Evolutionary conservation across 441 rosid species (phyloP), one percentile per base, ranked within the genome.

Genomic region (Erysimum cheiri): DNA sequence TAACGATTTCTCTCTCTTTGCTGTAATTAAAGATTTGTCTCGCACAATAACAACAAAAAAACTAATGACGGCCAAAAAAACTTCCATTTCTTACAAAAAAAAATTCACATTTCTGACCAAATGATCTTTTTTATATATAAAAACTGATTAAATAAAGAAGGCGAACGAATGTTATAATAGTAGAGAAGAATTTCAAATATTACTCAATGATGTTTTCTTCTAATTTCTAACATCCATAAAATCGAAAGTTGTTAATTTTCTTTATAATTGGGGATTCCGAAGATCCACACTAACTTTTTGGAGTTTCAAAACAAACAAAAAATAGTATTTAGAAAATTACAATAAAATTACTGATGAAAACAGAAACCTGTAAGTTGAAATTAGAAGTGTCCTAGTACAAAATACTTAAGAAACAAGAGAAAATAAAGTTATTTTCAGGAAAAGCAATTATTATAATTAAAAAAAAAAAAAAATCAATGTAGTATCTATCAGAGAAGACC

Each of bases 1-100:
- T 72, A 71, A 55, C 76, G 69, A 62, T 52, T 53, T 43, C 2
- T 54, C 40, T 43, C 19, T 33, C 22, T 22, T 71, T 60, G 2
- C 14, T 44, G 35, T 50, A 26, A 24, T 44, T 31, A 33, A 19
- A 44, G 8, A 44, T 9, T 52, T 40, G 44, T 52, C 54, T 59
- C 8, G 49, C 29, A 7, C 8, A 13, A 39, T 8, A 59, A 22
- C 24, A 22, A 22, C 24, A 22, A 22, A 22, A 58, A 69, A 69
- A 49, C 32, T 17, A 49, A 59, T 22, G 33, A 17, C 52, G 52
- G 19, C 50, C 36, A 15, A 0, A 55, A 56, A 56, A 24, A 9
- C 31, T 58, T 11, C 2, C 13, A 14, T 47, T 33, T 58, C 58
- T 9, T 2, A 48, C 73, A 29, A 11, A n/a, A n/a, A n/a, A n/a